Conservation (phyloP, 345 rosid species). For the Hibiscus mutabilis region DNA sequence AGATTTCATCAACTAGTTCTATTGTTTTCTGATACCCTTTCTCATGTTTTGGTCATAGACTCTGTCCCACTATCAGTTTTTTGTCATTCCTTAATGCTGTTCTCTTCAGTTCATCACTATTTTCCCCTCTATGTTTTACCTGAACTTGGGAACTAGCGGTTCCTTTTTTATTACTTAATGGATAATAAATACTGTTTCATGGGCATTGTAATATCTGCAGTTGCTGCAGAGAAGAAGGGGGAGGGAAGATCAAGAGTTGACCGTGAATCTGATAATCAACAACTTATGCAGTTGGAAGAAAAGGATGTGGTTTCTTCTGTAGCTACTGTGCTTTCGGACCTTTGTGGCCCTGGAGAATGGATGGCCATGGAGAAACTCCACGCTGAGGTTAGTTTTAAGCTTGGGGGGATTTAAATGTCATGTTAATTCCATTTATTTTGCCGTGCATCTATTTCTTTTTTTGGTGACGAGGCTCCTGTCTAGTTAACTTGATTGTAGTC, state of each 20-base stretch:
- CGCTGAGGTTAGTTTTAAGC: constrained; percentile 51
- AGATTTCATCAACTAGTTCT: not conserved
- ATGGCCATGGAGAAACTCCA: constrained; percentile 98
- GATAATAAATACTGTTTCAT: not conserved
- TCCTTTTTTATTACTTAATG: not conserved
- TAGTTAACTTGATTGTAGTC: not conserved
- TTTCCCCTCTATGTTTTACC: not conserved
- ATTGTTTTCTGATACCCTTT: not conserved
- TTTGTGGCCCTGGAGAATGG: constrained; percentile 99
- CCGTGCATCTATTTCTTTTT: not conserved
- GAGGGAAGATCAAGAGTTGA: constrained; percentile 73
- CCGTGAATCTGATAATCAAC: constrained; percentile 94
- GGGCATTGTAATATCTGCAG: constrained; percentile 26
- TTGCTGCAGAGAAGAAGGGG: constrained; percentile 62
- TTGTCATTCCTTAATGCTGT: not conserved
- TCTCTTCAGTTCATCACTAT: not conserved
- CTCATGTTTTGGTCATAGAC: not conserved
- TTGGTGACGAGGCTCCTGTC: not conserved
- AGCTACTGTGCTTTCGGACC: constrained; percentile 92
- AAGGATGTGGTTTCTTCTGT: constrained; percentile 99
- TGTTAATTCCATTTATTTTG: not conserved
- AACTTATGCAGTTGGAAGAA: constrained; percentile 82
- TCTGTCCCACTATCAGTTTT: not conserved
- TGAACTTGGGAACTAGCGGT: not conserved
- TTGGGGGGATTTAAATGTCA: not conserved